phyloP scores from a whole-genome alignment of 2,329 filamentous ascomycete species.

The Emericellopsis cladophorae region DNA sequence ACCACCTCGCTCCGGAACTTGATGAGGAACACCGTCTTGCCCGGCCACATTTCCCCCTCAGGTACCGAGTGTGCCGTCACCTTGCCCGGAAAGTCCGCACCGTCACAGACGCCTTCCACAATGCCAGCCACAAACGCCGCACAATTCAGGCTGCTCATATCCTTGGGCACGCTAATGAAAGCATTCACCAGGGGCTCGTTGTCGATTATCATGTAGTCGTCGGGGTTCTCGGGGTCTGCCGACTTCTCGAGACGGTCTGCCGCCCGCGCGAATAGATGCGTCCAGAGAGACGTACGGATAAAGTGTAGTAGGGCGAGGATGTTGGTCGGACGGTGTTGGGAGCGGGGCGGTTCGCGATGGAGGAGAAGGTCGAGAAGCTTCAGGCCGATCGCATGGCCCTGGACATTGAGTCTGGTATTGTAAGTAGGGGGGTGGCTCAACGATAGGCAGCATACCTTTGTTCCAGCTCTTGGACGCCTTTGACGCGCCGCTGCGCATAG shows the following conservation, averaged over 20 bases:
- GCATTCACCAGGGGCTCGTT: conserved; percentile 94
- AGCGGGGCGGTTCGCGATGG: conserved; percentile 61
- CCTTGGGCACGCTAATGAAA: conserved; percentile 83
- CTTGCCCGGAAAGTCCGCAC: conserved; percentile 74
- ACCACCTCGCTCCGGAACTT: conserved; percentile 86
- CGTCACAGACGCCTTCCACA: conserved; percentile 91
- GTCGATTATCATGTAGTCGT: conserved; percentile 98
- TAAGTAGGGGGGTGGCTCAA: background rate
- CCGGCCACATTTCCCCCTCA: conserved; percentile 81
- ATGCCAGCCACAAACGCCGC: conserved; percentile 92
- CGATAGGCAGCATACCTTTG: conserved; percentile 48
- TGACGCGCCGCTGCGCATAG: conserved; percentile 84
- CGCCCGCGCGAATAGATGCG: conserved; percentile 79
- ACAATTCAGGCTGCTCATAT: conserved; percentile 95
- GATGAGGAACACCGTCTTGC: conserved; percentile 89
- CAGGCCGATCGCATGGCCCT: conserved; percentile 88
- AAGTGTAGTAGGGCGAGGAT: conserved; percentile 90
- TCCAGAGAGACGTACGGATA: conserved; percentile 86
- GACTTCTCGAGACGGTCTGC: conserved; percentile 90
- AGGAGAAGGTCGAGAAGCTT: conserved; percentile 92
- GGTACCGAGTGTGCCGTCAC: conserved; percentile 78
- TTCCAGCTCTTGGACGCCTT: conserved; percentile 87
- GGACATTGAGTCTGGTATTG: conserved; percentile 59
- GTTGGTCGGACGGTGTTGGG: conserved; percentile 66
- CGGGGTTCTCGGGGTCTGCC: conserved; percentile 65